Percentiles rank a stretch among this genome's conserved stretches.
phyloP scores from a whole-genome alignment of 306 rosid genomes.

The Glycine latifolia region DNA sequence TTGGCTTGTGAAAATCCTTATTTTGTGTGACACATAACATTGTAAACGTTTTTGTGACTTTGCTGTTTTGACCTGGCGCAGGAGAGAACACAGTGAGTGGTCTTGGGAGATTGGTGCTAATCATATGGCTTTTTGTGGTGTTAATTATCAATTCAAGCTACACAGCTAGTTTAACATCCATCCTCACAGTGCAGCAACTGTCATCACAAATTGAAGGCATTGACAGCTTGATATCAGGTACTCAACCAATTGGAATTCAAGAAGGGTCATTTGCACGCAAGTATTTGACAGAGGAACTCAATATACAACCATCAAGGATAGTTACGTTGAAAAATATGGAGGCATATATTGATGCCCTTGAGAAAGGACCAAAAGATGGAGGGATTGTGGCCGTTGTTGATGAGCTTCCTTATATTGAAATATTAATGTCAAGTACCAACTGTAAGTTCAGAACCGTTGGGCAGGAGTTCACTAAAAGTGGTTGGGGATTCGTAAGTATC shows the following conservation, averaged over 20 bases:
- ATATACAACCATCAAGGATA: slow-evolving; percentile 77
- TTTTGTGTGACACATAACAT: slow-evolving; percentile 7
- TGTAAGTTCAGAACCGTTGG: slow-evolving; percentile 91
- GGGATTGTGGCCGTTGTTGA: slow-evolving; percentile 94
- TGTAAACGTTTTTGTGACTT: slow-evolving; percentile 39
- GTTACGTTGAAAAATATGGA: slow-evolving; percentile 62
- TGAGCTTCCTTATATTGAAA: slow-evolving; percentile 91
- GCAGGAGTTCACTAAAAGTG: slow-evolving; percentile 88
- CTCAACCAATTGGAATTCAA: slow-evolving; percentile 82
- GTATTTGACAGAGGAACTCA: slow-evolving; percentile 80
- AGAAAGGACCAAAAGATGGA: slow-evolving; percentile 72
- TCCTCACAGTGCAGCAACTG: slow-evolving; percentile 92
- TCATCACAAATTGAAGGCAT: slow-evolving; percentile 85
- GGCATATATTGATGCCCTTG: slow-evolving; percentile 64
- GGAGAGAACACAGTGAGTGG: slow-evolving; percentile 95
- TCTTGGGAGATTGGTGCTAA: slow-evolving; percentile 86
- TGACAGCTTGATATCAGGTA: slow-evolving; percentile 78
- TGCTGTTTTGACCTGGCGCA: slow-evolving; percentile 51
- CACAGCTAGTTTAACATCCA: slow-evolving; percentile 97
- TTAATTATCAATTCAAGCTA: slow-evolving; percentile 96
- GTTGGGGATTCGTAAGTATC: slow-evolving; percentile 96
- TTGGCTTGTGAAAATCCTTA: slow-evolving; percentile 21
- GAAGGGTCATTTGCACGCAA: slow-evolving; percentile 83
- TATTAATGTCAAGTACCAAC: slow-evolving; percentile 67
- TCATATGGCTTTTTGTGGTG: slow-evolving; percentile 96